These are phyloP conservation scores for Candida frijolesensis DNA, from an alignment of 1,139 yeast species.

Conservation along the genomic window DNA sequence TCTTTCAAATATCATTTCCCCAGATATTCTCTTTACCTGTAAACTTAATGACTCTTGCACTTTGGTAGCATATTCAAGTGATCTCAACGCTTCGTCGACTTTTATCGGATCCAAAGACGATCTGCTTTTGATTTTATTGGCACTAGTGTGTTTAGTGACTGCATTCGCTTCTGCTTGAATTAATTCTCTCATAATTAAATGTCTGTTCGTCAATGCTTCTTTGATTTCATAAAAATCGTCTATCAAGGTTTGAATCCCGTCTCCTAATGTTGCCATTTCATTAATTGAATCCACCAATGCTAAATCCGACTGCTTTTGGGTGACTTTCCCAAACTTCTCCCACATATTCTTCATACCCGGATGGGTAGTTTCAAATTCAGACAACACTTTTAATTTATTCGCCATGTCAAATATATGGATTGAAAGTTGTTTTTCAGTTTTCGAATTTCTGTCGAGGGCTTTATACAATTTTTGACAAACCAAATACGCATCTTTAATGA, in stretches of 20 bases:
- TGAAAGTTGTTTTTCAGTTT: slow-evolving; percentile 57
- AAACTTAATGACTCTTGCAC: slow-evolving; percentile 72
- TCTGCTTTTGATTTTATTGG: slow-evolving; percentile 73
- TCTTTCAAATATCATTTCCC: slow-evolving; percentile 80
- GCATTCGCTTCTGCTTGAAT: slow-evolving; percentile 77
- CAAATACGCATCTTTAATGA: slow-evolving; percentile 76
- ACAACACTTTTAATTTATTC: slow-evolving; percentile 50
- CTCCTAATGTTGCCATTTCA: slow-evolving; percentile 77
- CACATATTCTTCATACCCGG: slow-evolving; percentile 83
- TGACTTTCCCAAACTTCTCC: slow-evolving; percentile 72
- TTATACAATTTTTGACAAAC: slow-evolving; percentile 57
- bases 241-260: slow-evolving; percentile 64
- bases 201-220: slow-evolving; percentile 91
- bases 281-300: slow-evolving; percentile 72
- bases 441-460: slow-evolving; percentile 57
- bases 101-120: slow-evolving; percentile 81
- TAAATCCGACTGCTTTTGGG: slow-evolving; percentile 74
- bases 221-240: slow-evolving; percentile 85
- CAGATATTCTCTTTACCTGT: slow-evolving; percentile 81
- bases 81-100: slow-evolving; percentile 85
- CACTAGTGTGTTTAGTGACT: slow-evolving; percentile 68
- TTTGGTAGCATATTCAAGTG: slow-evolving; percentile 79
- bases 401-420: slow-evolving; percentile 67
- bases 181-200: slow-evolving; percentile 86
- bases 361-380: slow-evolving; percentile 52